Evolutionary conservation across 2,329 filamentous ascomycete species (phyloP), one percentile per base, ranked within the genome.

Genomic region (Fusarium ramigenum): DNA sequence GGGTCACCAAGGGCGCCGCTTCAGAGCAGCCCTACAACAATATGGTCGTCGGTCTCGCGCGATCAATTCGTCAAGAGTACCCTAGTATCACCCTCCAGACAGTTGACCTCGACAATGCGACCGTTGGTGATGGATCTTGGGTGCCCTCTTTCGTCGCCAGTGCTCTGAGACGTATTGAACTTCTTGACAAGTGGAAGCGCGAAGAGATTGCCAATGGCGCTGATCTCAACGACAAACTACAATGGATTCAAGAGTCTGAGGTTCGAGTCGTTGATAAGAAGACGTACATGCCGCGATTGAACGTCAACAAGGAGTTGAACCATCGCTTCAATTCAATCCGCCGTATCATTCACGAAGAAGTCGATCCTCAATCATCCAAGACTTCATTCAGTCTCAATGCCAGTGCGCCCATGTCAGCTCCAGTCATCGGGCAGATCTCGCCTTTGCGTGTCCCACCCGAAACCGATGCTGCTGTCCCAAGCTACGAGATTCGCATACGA

Each of bases 11-110:
- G 16, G 66, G 56, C 2, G 63, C 60, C 3, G 53, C 44, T 6
- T 40, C 60, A 5, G 63, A 66, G 5, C 60, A 66, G 2, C 65
- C 65, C 11, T 68, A 65, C 34, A 50, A 59, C n/a, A 68, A 68
- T 23, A 68, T 68, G 60, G 25, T 65, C 1, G 36, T 68, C 14
- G 61, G 65, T 49, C 65, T 68, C 4, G 53, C 43, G 1, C 61
- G 65, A 14, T 65, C 65, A 11, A 53, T 68, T 5, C 53, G 53
- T 3, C 65, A 65, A 23, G 65, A 68, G 23, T 59, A 49, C 10
- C 53, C 65, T n/a, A 50, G 54, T 2, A 36, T 68, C 7, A 60
- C 34, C 6, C 52, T 65, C 5, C 65, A 68, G 34, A 52, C 54
- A 12, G 50, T 65, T 1, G 60, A 68, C 11, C 28, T 52, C 2